Evolutionary conservation across 345 rosid species (phyloP).

Genomic region (Zanthoxylum bungeanum): DNA sequence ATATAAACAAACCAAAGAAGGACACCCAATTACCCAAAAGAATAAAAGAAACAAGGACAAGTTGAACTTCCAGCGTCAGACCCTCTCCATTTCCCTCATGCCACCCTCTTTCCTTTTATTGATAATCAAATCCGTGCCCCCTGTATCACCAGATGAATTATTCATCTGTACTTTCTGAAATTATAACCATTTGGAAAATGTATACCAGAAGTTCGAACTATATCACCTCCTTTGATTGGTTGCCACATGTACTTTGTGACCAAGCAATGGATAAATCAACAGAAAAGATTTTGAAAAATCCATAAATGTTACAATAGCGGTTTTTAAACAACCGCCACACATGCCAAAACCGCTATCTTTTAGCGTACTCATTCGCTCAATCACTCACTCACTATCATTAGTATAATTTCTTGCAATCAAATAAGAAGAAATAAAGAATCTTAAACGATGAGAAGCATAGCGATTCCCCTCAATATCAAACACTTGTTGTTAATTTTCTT

Average conservation of each 20-base stretch:
- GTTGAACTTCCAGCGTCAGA: too few relatives aligned
- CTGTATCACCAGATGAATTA: too few relatives aligned
- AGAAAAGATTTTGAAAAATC: not conserved
- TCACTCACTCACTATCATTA: not conserved
- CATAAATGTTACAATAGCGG: constrained; percentile 3
- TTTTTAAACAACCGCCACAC: not conserved
- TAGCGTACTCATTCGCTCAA: not conserved
- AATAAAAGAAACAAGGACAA: too few relatives aligned
- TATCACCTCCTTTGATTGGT: constrained; percentile 67
- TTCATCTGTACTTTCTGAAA: constrained; percentile 44
- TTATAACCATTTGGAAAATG: constrained; percentile 81
- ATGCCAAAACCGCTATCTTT: not conserved
- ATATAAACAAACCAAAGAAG: too few relatives aligned
- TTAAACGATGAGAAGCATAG: not conserved
- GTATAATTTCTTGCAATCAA: not conserved
- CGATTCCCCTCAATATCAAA: not conserved
- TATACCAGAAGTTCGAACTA: constrained; percentile 75
- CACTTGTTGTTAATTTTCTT: not conserved
- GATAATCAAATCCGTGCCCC: constrained; percentile 10
- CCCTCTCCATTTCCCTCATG: too few relatives aligned
- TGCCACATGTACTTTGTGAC: constrained; percentile 86
- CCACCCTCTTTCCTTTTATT: constrained; percentile 4
- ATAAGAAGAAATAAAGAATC: too few relatives aligned
- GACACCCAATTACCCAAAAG: too few relatives aligned
- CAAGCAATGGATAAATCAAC: constrained; percentile 61